Evolutionary conservation across 768 basidiomycete genomes (phyloP).

Genomic region (Psilocybe tampanensis): DNA sequence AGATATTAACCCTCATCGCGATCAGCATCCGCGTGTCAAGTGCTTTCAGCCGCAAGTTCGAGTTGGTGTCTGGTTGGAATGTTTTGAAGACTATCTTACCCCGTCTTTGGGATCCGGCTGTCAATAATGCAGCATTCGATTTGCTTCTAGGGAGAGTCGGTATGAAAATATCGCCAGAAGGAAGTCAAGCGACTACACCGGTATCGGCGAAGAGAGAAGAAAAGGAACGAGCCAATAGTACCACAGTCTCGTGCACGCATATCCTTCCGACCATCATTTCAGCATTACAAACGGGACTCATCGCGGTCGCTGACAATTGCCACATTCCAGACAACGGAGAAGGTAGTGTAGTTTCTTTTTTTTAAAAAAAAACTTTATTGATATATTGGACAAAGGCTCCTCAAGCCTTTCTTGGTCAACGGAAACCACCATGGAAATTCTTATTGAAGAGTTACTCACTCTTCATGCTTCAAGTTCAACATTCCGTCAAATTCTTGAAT

Average conservation of each 20-base stretch:
- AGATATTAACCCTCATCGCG: conserved; percentile 61
- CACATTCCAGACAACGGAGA: conserved; percentile 34
- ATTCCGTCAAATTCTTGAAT: conserved; percentile 75
- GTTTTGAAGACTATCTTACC: conserved; percentile 72
- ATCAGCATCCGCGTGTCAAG: conserved; percentile 55
- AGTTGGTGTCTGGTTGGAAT: conserved; percentile 83
- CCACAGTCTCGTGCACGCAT: conserved; percentile 57
- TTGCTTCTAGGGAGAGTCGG: conserved; percentile 54
- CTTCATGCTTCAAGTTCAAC: conserved; percentile 64
- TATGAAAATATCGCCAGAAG: background rate
- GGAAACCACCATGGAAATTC: conserved; percentile 51
- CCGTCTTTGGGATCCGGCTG: conserved; percentile 61
- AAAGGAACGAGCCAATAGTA: conserved; percentile 25
- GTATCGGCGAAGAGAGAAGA: conserved; percentile 21
- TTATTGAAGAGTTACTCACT: conserved; percentile 71
- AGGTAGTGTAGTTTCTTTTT: conserved; percentile 13
- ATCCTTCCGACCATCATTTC: conserved; percentile 75
- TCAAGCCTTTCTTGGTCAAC: conserved; percentile 29
- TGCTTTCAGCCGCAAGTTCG: conserved; percentile 81
- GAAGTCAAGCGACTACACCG: conserved; percentile 20
- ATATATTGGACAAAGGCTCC: conserved; percentile 4
- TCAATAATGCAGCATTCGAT: conserved; percentile 71
- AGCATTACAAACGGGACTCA: conserved; percentile 63
- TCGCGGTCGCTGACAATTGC: conserved; percentile 39
- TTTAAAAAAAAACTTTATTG: background rate